Percentiles rank a stretch among this genome's conserved stretches.
Conservation (phyloP, 495 filamentous ascomycete genomes). For the Aspergillus affinis region DNA sequence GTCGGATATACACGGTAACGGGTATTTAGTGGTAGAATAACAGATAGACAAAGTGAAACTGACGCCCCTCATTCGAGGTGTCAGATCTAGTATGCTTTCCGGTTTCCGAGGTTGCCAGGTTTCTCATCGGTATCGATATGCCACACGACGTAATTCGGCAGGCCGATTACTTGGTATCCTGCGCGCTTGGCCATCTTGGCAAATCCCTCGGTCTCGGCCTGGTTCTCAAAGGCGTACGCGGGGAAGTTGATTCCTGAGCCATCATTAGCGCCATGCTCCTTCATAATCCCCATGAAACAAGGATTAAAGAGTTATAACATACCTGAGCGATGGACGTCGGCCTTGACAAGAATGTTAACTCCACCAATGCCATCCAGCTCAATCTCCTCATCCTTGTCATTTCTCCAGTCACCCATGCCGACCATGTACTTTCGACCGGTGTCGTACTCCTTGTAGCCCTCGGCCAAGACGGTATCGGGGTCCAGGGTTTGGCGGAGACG, state of each 20-base stretch:
- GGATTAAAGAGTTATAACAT: slow-evolving; percentile 21
- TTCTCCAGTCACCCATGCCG: slow-evolving; percentile 84
- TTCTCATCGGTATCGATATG: slow-evolving; percentile 99
- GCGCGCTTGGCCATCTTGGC: slow-evolving; percentile 98
- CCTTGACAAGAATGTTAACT: slow-evolving; percentile 96
- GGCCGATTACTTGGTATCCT: slow-evolving; percentile 85
- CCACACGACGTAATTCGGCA: slow-evolving; percentile 99
- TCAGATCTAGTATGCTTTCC: slow-evolving; percentile 42
- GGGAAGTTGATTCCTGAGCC: slow-evolving; percentile 90
- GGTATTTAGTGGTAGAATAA: slow-evolving; percentile 20
- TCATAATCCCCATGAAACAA: neutral
- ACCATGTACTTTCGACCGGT: slow-evolving; percentile 87
- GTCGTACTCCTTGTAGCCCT: slow-evolving; percentile 92
- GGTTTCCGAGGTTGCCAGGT: slow-evolving; percentile 65
- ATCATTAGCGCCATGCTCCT: slow-evolving; percentile 7
- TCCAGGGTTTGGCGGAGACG: slow-evolving; percentile 69
- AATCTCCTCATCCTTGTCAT: slow-evolving; percentile 87
- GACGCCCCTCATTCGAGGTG: neutral
- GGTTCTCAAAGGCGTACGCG: slow-evolving; percentile 95
- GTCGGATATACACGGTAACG: slow-evolving; percentile 20
- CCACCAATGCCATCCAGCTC: slow-evolving; percentile 94
- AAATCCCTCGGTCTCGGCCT: slow-evolving; percentile 98
- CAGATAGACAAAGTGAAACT: slow-evolving; percentile 6
- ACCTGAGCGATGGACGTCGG: slow-evolving; percentile 94
- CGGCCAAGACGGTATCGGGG: slow-evolving; percentile 79